Conservation (phyloP, 257 asterid genomes). For the Leptodermis oblonga region DNA sequence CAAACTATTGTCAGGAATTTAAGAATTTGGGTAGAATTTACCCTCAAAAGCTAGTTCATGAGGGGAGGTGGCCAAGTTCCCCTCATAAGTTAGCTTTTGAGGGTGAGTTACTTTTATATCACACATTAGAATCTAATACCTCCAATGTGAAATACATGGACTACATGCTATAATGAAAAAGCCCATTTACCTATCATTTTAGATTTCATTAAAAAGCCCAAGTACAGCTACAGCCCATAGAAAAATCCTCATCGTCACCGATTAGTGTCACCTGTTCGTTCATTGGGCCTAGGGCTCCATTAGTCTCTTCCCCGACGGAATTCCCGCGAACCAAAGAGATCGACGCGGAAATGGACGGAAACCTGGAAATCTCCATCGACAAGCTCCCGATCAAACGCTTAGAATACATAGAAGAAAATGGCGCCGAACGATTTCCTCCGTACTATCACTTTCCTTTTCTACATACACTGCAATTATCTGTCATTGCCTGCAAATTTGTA, state of each 20-base stretch:
- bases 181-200: background rate
- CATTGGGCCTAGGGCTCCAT: constrained; percentile 4
- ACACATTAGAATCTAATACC: background rate
- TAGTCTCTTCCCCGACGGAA: background rate
- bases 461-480: background rate
- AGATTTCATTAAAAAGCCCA: background rate
- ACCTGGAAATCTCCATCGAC: constrained; percentile 69
- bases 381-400: constrained; percentile 81
- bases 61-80: too few species aligned
- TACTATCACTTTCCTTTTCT: constrained; percentile 19
- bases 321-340: constrained; percentile 7
- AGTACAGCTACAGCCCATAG: background rate
- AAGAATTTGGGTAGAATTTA: too few species aligned
- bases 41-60: too few species aligned
- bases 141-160: background rate
- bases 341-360: constrained; percentile 46
- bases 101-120: too few species aligned
- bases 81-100: too few species aligned
- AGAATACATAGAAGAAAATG: constrained; percentile 67
- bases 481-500: background rate
- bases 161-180: too few species aligned
- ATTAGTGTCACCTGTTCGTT: too few species aligned
- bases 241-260: background rate
- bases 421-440: constrained; percentile 78
- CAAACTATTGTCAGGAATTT: too few species aligned